phyloP scores from a whole-genome alignment of 192 early-diverging fungal genomes.

The Linnemannia schmuckeri region DNA sequence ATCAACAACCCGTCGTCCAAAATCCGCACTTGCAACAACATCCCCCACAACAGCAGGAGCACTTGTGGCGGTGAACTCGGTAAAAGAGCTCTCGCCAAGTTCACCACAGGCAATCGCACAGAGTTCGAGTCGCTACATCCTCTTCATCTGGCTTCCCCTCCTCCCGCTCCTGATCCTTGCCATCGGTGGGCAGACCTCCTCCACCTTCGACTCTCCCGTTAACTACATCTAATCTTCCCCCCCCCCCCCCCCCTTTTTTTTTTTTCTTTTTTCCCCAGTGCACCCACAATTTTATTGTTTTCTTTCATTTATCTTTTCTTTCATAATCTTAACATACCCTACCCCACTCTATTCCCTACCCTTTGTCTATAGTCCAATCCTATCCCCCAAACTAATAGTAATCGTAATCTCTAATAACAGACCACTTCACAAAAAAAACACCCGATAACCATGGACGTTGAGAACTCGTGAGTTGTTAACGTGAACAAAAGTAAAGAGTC shows the following conservation, averaged over 20 bases:
- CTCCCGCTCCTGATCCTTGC: constrained; percentile 41
- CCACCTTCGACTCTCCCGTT: constrained; percentile 43
- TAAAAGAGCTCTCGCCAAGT: not conserved
- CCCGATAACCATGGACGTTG: not conserved
- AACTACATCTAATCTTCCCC: constrained; percentile 31
- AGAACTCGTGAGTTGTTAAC: not conserved
- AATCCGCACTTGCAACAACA: not conserved
- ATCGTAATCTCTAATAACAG: not conserved
- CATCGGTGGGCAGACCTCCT: constrained; percentile 39
- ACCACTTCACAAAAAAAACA: not conserved
- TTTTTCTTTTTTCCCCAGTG: not conserved
- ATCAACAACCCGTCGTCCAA: not conserved
- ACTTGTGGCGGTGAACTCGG: not conserved
- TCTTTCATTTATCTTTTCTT: not conserved
- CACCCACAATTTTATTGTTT: not conserved
- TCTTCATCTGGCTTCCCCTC: constrained; percentile 38
- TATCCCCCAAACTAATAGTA: not conserved
- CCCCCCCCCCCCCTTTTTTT: no score
- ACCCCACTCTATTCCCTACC: not conserved
- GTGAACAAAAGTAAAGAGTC: not conserved
- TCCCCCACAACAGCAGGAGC: not conserved
- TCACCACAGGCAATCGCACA: constrained; percentile 44
- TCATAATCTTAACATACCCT: not conserved
- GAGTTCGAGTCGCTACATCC: constrained; percentile 44
- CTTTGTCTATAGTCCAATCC: not conserved